Evolutionary conservation across 352 stramenopile species (phyloP), one percentile per base, ranked within the genome.

Genomic region (Phytophthora tentaculata): DNA sequence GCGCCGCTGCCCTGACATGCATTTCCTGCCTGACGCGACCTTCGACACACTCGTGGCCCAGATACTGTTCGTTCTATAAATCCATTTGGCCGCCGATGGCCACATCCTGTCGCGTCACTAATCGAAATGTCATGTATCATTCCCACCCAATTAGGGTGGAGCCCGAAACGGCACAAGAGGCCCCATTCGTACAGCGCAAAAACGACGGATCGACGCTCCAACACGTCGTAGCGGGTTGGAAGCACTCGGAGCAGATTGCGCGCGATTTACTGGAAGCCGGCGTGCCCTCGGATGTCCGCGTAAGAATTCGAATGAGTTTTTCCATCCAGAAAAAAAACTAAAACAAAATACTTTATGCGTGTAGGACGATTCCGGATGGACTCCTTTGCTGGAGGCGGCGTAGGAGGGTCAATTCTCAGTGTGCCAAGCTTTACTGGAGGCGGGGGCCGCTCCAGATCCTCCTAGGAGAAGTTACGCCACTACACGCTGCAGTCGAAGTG

Each of bases 361-460:
- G n/a, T 52, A 61, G 54, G 54, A 61, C 23, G 60, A 70, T 28
- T 74, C 70, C 12, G 82, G 80, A 20, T 89, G 83, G 83, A 89
- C 79, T 44, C 80, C 83, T 22, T 59, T 89, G 61, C 77, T 91
- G 7, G 83, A 91, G 47, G 83, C 80, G 5, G 77, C 79, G 5
- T 80, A 91, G 47, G 80, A 88, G 64, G 83, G 79, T 2, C 80
- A 86, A 53, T 75, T 86, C 53, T 58, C 45, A 20, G 80, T 79
- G n/a, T 87, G 80, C 32, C 64, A 79, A 49, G 73, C 79, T 20
- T 61, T 89, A 20, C 37, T 89, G 4, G 76, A 71, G 13, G 59
- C 70, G n/a, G 77, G 77, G 16, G 80, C 79, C 9, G 83, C 61
- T 5, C 77, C 79, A 0, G 66, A 88, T 44, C 57, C 89, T 5